A percentile compares a stretch with the other conserved stretches of the same genome.
Evolutionary conservation across 148 eudicot species (phyloP).

Genomic region (Linanthus parryae): DNA sequence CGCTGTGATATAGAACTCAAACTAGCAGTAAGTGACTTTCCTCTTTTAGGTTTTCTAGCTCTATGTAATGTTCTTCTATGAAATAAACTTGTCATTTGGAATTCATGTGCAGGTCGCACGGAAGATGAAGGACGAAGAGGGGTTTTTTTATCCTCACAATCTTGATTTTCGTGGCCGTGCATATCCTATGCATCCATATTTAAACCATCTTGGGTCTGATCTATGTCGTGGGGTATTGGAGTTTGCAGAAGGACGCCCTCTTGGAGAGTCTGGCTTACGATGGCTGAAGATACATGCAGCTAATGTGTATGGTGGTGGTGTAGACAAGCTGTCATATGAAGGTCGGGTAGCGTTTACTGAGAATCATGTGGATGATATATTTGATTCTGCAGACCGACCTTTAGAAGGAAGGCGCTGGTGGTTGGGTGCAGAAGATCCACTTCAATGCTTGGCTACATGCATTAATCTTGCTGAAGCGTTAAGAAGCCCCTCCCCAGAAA

Average conservation of each 20-base stretch:
- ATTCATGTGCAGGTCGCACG: constrained; percentile 58
- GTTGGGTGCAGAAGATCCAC: constrained; percentile 89
- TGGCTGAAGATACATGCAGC: constrained; percentile 91
- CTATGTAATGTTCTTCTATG: constrained; percentile 3
- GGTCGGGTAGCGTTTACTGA: constrained; percentile 69
- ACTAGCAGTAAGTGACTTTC: constrained; percentile 67
- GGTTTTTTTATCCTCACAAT: constrained; percentile 87
- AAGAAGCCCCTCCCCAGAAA: constrained; percentile 77
- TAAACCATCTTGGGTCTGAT: constrained; percentile 96
- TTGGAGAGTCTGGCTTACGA: constrained; percentile 61
- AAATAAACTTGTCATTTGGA: not conserved
- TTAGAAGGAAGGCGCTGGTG: constrained; percentile 91
- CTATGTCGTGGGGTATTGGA: constrained; percentile 85
- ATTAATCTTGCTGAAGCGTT: constrained; percentile 72
- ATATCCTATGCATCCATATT: constrained; percentile 91
- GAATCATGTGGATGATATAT: constrained; percentile 64
- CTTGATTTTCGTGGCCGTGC: constrained; percentile 98
- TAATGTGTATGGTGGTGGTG: constrained; percentile 78
- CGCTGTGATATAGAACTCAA: constrained; percentile 90
- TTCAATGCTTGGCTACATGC: constrained; percentile 83
- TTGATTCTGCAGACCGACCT: constrained; percentile 91
- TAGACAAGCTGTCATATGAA: constrained; percentile 74
- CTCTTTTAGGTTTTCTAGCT: constrained; percentile 2
- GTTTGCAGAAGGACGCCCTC: constrained; percentile 85
- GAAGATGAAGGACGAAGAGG: constrained; percentile 90